A percentile compares a stretch with the other conserved stretches of the same genome.
phyloP scores from a whole-genome alignment of 2,329 filamentous ascomycete species.

The Fusarium nanum region DNA sequence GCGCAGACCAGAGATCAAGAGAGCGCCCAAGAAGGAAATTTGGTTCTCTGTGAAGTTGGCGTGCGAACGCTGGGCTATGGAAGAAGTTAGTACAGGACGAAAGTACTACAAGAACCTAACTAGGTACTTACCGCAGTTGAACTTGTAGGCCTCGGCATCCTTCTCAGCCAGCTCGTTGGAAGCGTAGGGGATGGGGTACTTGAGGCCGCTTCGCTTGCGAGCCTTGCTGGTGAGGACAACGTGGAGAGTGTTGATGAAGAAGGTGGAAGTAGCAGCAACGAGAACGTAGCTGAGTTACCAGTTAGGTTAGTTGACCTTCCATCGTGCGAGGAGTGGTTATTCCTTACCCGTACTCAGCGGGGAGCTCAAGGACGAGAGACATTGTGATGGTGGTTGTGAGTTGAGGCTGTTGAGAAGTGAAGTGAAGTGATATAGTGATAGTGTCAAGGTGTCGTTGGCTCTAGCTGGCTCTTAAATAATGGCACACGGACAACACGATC shows the following conservation, averaged over 20 bases:
- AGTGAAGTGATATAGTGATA: neutral
- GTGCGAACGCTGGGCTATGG: slow-evolving; percentile 68
- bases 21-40: slow-evolving; percentile 61
- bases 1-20: slow-evolving; percentile 67
- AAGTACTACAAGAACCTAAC: neutral
- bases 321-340: neutral
- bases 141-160: slow-evolving; percentile 64
- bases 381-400: slow-evolving; percentile 32
- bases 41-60: slow-evolving; percentile 73
- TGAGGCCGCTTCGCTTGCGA: slow-evolving; percentile 65
- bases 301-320: slow-evolving; percentile 9
- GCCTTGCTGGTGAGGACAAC: slow-evolving; percentile 57
- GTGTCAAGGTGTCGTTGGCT: slow-evolving; percentile 15
- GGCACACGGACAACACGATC: neutral
- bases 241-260: slow-evolving; percentile 69
- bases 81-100: slow-evolving; percentile 13
- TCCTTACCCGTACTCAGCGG: slow-evolving; percentile 64
- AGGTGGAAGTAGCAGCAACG: slow-evolving; percentile 65
- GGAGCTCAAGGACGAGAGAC: slow-evolving; percentile 58
- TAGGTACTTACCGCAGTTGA: slow-evolving; percentile 68
- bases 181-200: slow-evolving; percentile 70
- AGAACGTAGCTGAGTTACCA: slow-evolving; percentile 68
- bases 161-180: slow-evolving; percentile 64
- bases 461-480: slow-evolving; percentile 30
- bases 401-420: neutral